Evolutionary conservation across 139 green algal genomes (phyloP).

Genomic region (Chlorella sp.): DNA sequence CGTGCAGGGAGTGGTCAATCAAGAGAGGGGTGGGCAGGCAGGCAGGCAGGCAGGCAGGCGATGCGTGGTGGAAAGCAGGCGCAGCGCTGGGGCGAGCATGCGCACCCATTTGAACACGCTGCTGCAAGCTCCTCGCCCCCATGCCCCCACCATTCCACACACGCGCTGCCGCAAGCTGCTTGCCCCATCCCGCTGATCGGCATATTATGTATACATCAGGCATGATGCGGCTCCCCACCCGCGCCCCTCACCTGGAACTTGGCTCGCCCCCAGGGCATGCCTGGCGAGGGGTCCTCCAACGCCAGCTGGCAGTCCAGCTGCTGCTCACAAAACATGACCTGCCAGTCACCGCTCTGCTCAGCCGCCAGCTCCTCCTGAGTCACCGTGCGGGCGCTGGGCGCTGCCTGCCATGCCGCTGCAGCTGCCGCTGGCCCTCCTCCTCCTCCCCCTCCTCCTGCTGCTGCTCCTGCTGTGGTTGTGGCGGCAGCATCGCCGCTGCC

Average conservation of each 20-base stretch:
- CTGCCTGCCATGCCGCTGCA: background rate
- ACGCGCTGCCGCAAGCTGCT: background rate
- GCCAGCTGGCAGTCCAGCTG: constrained; percentile 63
- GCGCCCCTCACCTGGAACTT: constrained; percentile 45
- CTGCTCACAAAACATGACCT: constrained; percentile 61
- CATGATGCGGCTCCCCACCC: background rate
- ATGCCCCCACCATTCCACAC: background rate
- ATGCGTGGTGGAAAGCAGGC: too few species aligned
- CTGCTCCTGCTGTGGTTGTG: background rate
- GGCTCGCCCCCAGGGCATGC: constrained; percentile 61
- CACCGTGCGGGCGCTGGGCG: background rate
- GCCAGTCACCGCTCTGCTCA: constrained; percentile 29
- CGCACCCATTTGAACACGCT: too few species aligned
- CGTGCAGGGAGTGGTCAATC: background rate
- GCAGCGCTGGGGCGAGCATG: background rate
- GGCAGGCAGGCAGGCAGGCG: background rate
- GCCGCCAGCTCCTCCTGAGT: constrained; percentile 13
- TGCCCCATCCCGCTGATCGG: too few species aligned
- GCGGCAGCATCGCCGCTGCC: background rate
- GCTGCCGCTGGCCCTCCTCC: background rate
- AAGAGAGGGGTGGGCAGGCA: too few species aligned
- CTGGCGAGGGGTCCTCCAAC: constrained; percentile 70
- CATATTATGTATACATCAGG: too few species aligned
- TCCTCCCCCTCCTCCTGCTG: background rate
- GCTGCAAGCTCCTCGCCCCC: too few species aligned